Base-by-base conservation (phyloP, 352 stramenopile species). In the Phytophthora sojae region DNA sequence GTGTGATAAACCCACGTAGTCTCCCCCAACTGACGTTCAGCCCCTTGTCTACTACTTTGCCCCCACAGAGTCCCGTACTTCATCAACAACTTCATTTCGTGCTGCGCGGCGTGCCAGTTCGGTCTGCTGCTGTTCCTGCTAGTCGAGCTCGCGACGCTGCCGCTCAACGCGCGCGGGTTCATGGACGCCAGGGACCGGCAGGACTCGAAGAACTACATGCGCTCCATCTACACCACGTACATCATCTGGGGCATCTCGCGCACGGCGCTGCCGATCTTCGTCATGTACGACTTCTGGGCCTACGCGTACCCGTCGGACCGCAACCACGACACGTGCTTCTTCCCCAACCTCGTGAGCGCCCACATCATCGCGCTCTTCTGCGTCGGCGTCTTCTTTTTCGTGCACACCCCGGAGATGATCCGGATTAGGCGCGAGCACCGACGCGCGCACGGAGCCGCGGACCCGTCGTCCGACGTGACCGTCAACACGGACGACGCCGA, bases 61-160 rank as follows among this genome's bases (percentile, higher is more conserved):
- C 6, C 47, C 5, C 5, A 37, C 62, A 94, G 87, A 12, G 67
- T 94, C 9, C 88, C 88, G 37, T 95, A 95, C 68, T 82, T 89
- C 11, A 92, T 95, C 75, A 94, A 95, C 83, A 95, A 95, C 72
- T 95, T 95, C 60, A 68, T 92, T 17, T 89, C 88, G 52, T 93
- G 86, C 73, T 95, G 88, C 57, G 85, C 80, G 11, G 85, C 86
- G 15, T 90, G 82, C 12, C 85, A 94, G 59, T 95, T 92, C 45
- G 86, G 84, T 4, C 64, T 95, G 52, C 67, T 94, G 50, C 74
- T 95, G 29, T 95, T 93, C 44, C 69, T 95, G 53, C 81, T 95
- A 12, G 88, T 95, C 50, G 88, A 95, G 64, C 75, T 95, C 14
- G 85, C 86, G 23, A 95, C 88, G 44, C 74, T 95, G 25, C 86